phyloP scores from a whole-genome alignment of 176 grass and related monocot genomes.

The Triticum monococcum region DNA sequence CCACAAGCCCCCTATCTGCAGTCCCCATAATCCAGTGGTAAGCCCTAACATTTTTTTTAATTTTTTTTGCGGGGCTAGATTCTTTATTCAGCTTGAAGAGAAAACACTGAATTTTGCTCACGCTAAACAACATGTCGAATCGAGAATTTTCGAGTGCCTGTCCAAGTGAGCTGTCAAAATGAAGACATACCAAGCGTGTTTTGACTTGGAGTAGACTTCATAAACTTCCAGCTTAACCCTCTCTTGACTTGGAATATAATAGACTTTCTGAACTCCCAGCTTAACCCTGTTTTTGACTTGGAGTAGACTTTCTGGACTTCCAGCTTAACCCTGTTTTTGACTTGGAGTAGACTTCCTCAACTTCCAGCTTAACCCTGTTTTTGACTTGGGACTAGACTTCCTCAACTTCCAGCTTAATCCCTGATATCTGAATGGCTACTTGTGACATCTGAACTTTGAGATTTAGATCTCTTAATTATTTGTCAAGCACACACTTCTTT shows the following conservation, averaged over 20 bases:
- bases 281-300: too few relatives aligned
- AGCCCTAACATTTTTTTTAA: background rate
- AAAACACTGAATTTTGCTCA: background rate
- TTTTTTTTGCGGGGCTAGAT: background rate
- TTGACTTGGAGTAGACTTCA: background rate
- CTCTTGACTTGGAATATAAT: background rate
- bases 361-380: background rate
- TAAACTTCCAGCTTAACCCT: background rate
- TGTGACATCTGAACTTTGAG: background rate
- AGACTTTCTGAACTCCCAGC: too few relatives aligned
- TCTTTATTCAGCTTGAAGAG: background rate
- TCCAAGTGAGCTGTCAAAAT: background rate
- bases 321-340: too few relatives aligned
- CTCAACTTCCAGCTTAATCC: background rate
- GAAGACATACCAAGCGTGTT: background rate
- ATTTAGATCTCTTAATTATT: background rate
- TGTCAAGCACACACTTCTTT: background rate
- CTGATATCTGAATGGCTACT: background rate
- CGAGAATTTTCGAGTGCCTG: background rate
- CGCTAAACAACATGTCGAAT: background rate
- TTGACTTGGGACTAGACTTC: too few relatives aligned
- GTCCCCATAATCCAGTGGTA: background rate
- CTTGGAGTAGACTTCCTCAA: background rate
- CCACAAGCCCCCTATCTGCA: background rate
- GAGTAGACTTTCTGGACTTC: too few relatives aligned